A percentile compares a stretch with the other conserved stretches of the same genome.
phyloP scores from a whole-genome alignment of 805 yeast species.

The Lachancea dasiensis region DNA sequence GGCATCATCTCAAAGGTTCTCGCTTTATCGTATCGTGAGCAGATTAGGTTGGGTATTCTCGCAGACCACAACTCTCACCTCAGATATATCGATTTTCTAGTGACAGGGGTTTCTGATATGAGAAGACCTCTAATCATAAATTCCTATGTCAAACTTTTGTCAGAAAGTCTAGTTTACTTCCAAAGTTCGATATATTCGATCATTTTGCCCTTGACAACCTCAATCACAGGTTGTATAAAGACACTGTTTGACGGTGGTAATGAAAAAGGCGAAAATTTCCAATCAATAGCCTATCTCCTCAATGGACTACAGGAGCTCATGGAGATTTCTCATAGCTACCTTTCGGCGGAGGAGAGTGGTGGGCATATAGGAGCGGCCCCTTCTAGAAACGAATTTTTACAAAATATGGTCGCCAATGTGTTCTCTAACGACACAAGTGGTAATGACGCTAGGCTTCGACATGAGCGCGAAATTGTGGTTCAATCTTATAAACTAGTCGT shows the following conservation, averaged over 20 bases:
- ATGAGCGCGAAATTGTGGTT: slow-evolving; percentile 50
- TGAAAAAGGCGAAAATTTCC: slow-evolving; percentile 37
- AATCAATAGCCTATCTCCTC: slow-evolving; percentile 41
- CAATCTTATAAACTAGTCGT: slow-evolving; percentile 59
- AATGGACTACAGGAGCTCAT: slow-evolving; percentile 65
- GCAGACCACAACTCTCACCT: slow-evolving; percentile 28
- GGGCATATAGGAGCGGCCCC: slow-evolving; percentile 16
- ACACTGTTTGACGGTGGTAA: slow-evolving; percentile 17
- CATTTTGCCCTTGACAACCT: slow-evolving; percentile 47
- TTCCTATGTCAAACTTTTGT: slow-evolving; percentile 39
- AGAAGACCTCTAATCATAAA: slow-evolving; percentile 35
- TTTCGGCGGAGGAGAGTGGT: slow-evolving; percentile 34
- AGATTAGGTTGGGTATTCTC: slow-evolving; percentile 29
- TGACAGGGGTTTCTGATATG: slow-evolving; percentile 43
- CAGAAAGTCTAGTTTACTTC: slow-evolving; percentile 46
- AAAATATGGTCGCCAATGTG: slow-evolving; percentile 32
- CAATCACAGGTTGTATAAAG: slow-evolving; percentile 31
- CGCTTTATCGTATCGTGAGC: slow-evolving; percentile 28
- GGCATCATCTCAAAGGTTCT: slow-evolving; percentile 30
- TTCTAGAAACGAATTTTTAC: slow-evolving; percentile 28
- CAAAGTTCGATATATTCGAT: slow-evolving; percentile 49
- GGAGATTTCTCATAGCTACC: slow-evolving; percentile 49
- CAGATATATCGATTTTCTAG: slow-evolving; percentile 40
- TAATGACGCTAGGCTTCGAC: slow-evolving; percentile 37
- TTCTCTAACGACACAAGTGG: slow-evolving; percentile 30